These are phyloP conservation scores for Byssothecium circinans DNA, from an alignment of 2,329 filamentous ascomycete species.

Conservation along the genomic window DNA sequence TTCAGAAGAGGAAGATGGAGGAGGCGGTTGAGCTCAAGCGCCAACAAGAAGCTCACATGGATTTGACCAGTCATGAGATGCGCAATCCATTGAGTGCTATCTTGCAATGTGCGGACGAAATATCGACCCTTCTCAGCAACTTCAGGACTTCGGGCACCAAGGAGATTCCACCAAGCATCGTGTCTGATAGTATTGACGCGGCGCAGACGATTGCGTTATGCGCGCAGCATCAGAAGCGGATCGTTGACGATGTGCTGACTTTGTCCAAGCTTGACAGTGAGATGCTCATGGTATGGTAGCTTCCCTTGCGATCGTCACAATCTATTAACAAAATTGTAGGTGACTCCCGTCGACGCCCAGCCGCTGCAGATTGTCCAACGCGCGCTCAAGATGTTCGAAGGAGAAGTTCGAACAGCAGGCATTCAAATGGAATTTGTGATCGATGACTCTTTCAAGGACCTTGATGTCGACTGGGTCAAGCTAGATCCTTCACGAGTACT, in stretches of 20 bases:
- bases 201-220: constrained; percentile 78
- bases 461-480: constrained; percentile 67
- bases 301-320: background rate
- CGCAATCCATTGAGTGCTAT: constrained; percentile 75
- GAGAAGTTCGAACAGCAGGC: constrained; percentile 68
- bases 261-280: constrained; percentile 69
- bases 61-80: constrained; percentile 77
- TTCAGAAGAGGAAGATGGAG: constrained; percentile 75
- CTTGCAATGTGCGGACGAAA: constrained; percentile 76
- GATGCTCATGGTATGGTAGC: constrained; percentile 58
- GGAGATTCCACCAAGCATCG: constrained; percentile 49
- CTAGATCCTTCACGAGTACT: constrained; percentile 74
- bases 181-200: constrained; percentile 68
- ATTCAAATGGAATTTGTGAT: constrained; percentile 68
- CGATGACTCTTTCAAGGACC: constrained; percentile 61
- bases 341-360: constrained; percentile 70
- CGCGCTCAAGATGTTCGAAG: constrained; percentile 76
- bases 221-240: constrained; percentile 73
- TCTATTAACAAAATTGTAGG: constrained; percentile 16
- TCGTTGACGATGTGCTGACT: constrained; percentile 53
- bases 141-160: constrained; percentile 52
- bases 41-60: constrained; percentile 80
- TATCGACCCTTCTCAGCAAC: constrained; percentile 55
- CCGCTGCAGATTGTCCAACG: constrained; percentile 67
- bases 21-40: constrained; percentile 81